These are phyloP conservation scores for Cucurbita moschata DNA, from an alignment of 306 rosid species.

Conservation along the genomic window DNA sequence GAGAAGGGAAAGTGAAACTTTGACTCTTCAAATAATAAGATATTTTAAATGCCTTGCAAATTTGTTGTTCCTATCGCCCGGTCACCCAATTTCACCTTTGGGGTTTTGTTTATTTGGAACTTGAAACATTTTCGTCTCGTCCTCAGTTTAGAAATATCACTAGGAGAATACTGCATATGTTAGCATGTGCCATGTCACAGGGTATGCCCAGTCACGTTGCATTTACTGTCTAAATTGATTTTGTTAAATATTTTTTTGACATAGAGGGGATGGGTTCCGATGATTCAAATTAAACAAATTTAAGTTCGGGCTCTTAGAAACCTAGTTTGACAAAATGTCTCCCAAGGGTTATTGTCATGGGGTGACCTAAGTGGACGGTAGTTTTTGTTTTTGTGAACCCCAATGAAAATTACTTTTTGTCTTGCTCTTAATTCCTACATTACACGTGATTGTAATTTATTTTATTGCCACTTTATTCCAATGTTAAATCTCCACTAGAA, in stretches of 20 bases:
- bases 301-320: not conserved
- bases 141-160: not conserved
- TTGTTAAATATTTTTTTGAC: not conserved
- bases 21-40: not conserved
- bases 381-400: conserved; percentile 1
- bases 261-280: not conserved
- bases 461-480: not conserved
- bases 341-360: not conserved
- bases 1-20: not conserved
- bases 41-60: not conserved
- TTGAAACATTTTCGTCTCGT: not conserved
- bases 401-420: not conserved
- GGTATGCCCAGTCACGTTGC: not conserved
- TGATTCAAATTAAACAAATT: not conserved
- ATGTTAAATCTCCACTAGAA: not conserved
- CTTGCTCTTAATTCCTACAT: not conserved
- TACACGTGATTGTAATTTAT: not conserved
- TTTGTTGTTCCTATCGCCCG: not conserved
- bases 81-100: not conserved
- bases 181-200: not conserved
- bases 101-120: not conserved
- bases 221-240: not conserved
- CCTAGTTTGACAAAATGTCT: not conserved
- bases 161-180: not conserved
- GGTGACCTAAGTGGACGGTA: not conserved